These are phyloP conservation scores for Cryptococcus floricola DNA, from an alignment of 1,284 basidiomycete species.

Conservation along the genomic window DNA sequence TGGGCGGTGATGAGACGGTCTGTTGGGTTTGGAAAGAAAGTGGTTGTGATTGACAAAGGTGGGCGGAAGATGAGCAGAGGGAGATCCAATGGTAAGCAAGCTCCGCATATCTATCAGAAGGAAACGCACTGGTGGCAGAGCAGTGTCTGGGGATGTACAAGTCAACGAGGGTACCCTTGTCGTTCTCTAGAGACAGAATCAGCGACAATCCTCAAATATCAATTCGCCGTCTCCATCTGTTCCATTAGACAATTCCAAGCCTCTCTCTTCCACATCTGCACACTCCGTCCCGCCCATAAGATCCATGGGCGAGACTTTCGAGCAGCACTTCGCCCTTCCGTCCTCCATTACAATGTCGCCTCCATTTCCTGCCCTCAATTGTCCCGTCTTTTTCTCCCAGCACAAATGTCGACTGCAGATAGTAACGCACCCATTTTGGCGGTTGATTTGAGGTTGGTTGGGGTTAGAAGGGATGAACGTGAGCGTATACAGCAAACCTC, in stretches of 20 bases:
- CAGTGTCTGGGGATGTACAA: constrained; percentile 99
- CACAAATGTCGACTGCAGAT: background rate
- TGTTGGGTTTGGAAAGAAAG: background rate
- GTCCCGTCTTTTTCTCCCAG: background rate
- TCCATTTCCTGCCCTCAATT: background rate
- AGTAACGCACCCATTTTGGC: constrained; percentile 40
- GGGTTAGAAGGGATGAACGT: constrained; percentile 1
- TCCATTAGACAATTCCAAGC: background rate
- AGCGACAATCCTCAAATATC: background rate
- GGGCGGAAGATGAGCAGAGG: background rate
- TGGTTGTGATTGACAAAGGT: background rate
- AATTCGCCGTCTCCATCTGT: background rate
- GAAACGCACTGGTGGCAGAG: constrained; percentile 77
- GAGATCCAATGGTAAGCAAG: background rate
- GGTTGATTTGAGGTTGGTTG: constrained; percentile 15
- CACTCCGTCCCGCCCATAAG: background rate
- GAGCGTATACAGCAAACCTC: background rate
- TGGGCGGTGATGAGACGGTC: constrained; percentile 64
- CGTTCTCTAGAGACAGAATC: constrained; percentile 26
- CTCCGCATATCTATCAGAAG: background rate
- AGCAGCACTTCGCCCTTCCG: background rate
- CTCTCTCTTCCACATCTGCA: background rate
- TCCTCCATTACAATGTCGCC: background rate
- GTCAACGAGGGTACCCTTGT: constrained; percentile 95
- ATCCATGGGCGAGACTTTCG: background rate